Evolutionary conservation across 164 flowering plant genomes (phyloP).

Genomic region (Santalum album): DNA sequence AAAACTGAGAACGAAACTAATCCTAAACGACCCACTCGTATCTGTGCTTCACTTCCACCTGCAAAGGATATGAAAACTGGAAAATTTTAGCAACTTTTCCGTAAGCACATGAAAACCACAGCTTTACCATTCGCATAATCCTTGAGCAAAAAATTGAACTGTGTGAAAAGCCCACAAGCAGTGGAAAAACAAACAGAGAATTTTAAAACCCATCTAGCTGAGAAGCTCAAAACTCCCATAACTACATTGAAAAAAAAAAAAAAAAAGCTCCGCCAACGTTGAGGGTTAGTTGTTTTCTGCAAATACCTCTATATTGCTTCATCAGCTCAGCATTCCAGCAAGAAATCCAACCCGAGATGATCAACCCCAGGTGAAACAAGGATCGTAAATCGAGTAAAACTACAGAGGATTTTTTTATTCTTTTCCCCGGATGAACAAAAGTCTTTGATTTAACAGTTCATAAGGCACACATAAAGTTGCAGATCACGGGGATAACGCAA

Average conservation of each 20-base stretch:
- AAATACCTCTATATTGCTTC: background rate
- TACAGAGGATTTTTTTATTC: background rate
- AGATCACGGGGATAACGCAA: background rate
- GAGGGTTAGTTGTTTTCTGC: constrained; percentile 1
- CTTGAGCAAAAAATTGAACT: constrained; percentile 5
- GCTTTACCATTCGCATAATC: constrained; percentile 15
- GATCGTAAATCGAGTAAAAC: background rate
- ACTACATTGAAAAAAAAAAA: background rate
- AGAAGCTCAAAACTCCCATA: background rate
- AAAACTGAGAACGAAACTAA: constrained; percentile 4
- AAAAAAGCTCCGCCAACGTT: constrained; percentile 7
- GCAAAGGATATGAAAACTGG: constrained; percentile 15
- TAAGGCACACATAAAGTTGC: background rate
- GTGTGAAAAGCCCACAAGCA: background rate
- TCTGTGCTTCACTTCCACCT: constrained; percentile 9
- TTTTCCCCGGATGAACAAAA: background rate
- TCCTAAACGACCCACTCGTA: background rate
- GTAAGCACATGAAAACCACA: constrained; percentile 27
- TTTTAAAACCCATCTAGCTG: too few species aligned
- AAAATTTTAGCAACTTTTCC: constrained; percentile 12
- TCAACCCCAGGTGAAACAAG: background rate
- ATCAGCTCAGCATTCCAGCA: background rate
- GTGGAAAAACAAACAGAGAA: background rate
- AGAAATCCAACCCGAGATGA: constrained; percentile 3
- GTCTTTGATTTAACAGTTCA: background rate